These are phyloP conservation scores for Ceratobasidium sp. DNA, from an alignment of 1,284 basidiomycete genomes.

Conservation along the genomic window DNA sequence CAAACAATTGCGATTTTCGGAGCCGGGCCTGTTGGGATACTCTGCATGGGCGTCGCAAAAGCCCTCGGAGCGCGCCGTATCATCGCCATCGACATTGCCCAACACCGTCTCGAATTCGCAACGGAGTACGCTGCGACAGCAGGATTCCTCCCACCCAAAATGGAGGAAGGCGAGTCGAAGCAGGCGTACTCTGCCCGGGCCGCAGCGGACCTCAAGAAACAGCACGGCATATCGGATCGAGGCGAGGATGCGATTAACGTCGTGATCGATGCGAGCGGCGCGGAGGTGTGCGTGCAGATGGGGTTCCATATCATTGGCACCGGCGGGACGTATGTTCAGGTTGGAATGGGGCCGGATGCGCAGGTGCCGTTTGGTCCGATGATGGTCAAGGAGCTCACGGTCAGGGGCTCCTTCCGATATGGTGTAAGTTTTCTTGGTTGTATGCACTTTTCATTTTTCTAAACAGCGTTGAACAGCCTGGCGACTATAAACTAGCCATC, in stretches of 20 bases:
- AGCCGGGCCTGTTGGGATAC: constrained; percentile 88
- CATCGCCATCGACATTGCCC: constrained; percentile 87
- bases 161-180: constrained; percentile 71
- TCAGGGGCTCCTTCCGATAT: constrained; percentile 85
- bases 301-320: constrained; percentile 67
- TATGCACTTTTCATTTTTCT: constrained; percentile 31
- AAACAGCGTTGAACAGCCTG: constrained; percentile 62
- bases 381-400: constrained; percentile 78
- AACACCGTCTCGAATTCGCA: constrained; percentile 86
- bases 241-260: constrained; percentile 64
- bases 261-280: constrained; percentile 68
- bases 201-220: constrained; percentile 56
- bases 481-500: constrained; percentile 69
- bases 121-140: constrained; percentile 89
- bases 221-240: constrained; percentile 58
- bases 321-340: constrained; percentile 69
- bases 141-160: constrained; percentile 71
- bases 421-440: constrained; percentile 41
- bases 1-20: constrained; percentile 87
- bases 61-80: constrained; percentile 85
- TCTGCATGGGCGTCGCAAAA: constrained; percentile 92
- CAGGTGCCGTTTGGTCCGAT: constrained; percentile 61
- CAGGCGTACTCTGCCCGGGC: constrained; percentile 69
- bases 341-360: constrained; percentile 57
- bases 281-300: constrained; percentile 69